A percentile compares a stretch with the other conserved stretches of the same genome.
Conservation (phyloP, 2,329 filamentous ascomycete genomes). For the Fusarium graminum region DNA sequence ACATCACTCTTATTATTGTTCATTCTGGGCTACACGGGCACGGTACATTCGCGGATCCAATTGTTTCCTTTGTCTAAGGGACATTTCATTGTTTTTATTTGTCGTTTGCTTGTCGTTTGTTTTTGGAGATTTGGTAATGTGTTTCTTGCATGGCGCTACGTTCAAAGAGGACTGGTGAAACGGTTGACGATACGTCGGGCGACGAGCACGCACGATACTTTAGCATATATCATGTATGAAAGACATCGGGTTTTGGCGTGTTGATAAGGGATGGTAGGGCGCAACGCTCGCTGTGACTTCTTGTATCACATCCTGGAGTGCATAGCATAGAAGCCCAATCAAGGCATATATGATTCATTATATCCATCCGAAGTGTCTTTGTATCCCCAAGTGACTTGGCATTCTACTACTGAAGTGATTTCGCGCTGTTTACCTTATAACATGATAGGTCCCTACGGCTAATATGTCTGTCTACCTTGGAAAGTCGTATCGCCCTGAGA, state of each 20-base stretch:
- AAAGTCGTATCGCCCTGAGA: too few species aligned
- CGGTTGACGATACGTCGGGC: conserved; percentile 31
- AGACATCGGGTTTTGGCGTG: conserved; percentile 18
- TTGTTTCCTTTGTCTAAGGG: conserved; percentile 20
- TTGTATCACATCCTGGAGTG: conserved; percentile 15
- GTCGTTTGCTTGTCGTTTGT: conserved; percentile 10
- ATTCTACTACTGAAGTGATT: not conserved
- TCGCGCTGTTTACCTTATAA: not conserved
- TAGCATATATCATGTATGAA: conserved; percentile 35
- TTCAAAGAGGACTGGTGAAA: conserved; percentile 40
- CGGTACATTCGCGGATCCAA: conserved; percentile 23
- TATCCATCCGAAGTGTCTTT: not conserved
- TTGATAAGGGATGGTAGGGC: conserved; percentile 18
- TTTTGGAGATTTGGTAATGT: conserved; percentile 20
- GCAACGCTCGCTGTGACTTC: conserved; percentile 23
- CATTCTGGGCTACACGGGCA: conserved; percentile 25
- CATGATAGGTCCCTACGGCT: conserved; percentile 47
- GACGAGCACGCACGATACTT: conserved; percentile 37
- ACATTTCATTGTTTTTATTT: conserved; percentile 2
- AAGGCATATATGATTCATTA: conserved; percentile 23
- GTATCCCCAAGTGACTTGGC: not conserved
- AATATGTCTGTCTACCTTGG: too few species aligned
- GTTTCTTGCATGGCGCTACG: conserved; percentile 45
- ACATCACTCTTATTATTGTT: conserved; percentile 27
- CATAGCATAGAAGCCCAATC: conserved; percentile 30